phyloP scores from a whole-genome alignment of 495 filamentous ascomycete genomes.

The Melanomma pulvis-pyrius region DNA sequence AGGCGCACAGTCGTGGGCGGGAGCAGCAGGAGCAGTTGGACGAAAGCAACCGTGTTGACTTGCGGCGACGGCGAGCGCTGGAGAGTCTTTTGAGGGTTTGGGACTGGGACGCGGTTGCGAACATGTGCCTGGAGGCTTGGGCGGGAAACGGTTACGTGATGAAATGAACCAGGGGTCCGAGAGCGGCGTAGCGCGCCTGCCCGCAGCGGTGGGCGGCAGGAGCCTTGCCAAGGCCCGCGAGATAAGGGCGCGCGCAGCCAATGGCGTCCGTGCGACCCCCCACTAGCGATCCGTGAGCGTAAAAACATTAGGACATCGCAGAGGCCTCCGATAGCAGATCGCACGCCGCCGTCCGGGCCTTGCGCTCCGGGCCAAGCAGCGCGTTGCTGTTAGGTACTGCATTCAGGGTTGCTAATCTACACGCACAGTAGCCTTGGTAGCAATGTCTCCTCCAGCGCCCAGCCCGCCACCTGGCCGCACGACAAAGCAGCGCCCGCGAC shows the following conservation, averaged over 20 bases:
- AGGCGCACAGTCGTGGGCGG: slow-evolving; percentile 20
- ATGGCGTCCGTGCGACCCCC: slow-evolving; percentile 12
- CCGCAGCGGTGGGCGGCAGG: neutral
- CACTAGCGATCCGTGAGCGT: slow-evolving; percentile 20
- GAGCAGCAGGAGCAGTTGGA: neutral
- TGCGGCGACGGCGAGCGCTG: slow-evolving; percentile 14
- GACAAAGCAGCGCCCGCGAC: too few species aligned
- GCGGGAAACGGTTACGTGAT: slow-evolving; percentile 30
- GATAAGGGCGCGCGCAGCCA: slow-evolving; percentile 25
- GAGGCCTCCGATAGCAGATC: neutral
- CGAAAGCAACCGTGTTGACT: neutral
- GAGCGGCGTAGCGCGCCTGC: slow-evolving; percentile 4
- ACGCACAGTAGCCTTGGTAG: too few species aligned
- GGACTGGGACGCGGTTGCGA: neutral
- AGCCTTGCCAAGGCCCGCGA: neutral
- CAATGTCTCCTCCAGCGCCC: too few species aligned
- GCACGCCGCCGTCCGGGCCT: neutral
- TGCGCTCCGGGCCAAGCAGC: slow-evolving; percentile 26
- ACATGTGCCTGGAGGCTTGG: slow-evolving; percentile 34
- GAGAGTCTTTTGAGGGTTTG: slow-evolving; percentile 32
- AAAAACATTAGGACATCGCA: slow-evolving; percentile 26
- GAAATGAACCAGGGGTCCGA: slow-evolving; percentile 12
- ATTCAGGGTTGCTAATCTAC: neutral
- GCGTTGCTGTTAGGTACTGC: slow-evolving; percentile 34
- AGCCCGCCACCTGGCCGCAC: too few species aligned